Conservation (phyloP, 2,329 filamentous ascomycete genomes). For the Thelonectria rubi region DNA sequence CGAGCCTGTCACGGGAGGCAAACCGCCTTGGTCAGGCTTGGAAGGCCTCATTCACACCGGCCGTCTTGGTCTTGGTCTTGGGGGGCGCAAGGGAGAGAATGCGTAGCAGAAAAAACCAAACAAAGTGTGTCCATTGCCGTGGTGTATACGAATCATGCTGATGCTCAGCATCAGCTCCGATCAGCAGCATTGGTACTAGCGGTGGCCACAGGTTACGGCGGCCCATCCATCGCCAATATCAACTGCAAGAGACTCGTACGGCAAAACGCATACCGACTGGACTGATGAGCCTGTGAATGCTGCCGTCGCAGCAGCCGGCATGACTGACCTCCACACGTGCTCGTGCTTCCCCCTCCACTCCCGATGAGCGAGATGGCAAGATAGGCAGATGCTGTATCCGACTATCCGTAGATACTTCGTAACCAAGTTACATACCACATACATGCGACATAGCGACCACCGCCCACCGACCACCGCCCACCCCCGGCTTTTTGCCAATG, state of each 20-base stretch:
- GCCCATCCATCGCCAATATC: conserved; percentile 23
- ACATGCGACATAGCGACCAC: neutral
- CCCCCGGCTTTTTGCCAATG: conserved; percentile 7
- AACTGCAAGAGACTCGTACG: conserved; percentile 10
- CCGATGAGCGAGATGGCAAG: conserved; percentile 22
- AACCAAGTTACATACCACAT: neutral
- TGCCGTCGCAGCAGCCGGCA: conserved; percentile 19
- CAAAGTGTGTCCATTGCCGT: conserved; percentile 6
- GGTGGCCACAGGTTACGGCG: conserved; percentile 21
- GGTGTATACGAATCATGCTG: conserved; percentile 21
- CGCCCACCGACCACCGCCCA: neutral
- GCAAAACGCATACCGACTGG: conserved; percentile 10
- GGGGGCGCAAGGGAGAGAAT: conserved; percentile 30
- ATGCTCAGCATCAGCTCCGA: conserved; percentile 11
- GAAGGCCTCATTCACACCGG: conserved; percentile 37
- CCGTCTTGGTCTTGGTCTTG: too few species aligned
- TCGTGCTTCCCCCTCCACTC: conserved; percentile 18
- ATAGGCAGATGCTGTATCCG: neutral
- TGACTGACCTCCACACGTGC: conserved; percentile 16
- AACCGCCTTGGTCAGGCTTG: conserved; percentile 38
- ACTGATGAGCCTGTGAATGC: conserved; percentile 3
- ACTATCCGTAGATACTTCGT: neutral
- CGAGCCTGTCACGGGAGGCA: conserved; percentile 26
- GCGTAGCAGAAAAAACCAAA: too few species aligned
- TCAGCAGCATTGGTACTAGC: conserved; percentile 17